phyloP scores from a whole-genome alignment of 108 stramenopile species.

The Pseudonitzschia multiseries region DNA sequence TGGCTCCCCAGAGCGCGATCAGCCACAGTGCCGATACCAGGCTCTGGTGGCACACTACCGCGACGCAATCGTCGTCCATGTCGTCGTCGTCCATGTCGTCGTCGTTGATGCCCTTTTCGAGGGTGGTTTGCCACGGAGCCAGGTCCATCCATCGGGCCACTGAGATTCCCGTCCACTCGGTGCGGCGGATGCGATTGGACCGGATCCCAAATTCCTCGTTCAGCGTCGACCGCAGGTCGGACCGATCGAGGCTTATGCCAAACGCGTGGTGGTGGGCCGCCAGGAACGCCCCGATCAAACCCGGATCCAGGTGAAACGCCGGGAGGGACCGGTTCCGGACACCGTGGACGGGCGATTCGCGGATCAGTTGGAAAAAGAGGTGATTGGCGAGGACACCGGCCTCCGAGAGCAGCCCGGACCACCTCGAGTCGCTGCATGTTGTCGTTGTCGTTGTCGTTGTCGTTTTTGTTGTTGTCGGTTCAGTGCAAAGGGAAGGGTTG shows the following conservation, averaged over 20 bases:
- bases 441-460: not conserved
- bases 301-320: conserved; percentile 33
- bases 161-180: conserved; percentile 43
- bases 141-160: conserved; percentile 41
- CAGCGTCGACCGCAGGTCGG: not conserved
- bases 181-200: conserved; percentile 35
- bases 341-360: conserved; percentile 31
- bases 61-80: not conserved
- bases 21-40: conserved; percentile 32
- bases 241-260: not conserved
- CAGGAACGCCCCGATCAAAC: conserved; percentile 24
- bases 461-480: not conserved
- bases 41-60: not conserved
- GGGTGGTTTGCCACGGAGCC: not conserved
- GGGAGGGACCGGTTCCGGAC: conserved; percentile 35
- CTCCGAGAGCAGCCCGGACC: not conserved
- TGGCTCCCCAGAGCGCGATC: conserved; percentile 27
- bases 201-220: conserved; percentile 25
- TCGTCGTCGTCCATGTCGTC: not conserved
- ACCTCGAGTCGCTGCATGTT: no score
- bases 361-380: conserved; percentile 37
- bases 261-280: not conserved
- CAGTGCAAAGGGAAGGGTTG: not conserved
- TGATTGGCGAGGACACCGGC: conserved; percentile 21
- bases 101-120: not conserved